Percentiles rank a stretch among this genome's conserved stretches.
Conservation (phyloP, 441 rosid genomes). For the Populus hybrid region DNA sequence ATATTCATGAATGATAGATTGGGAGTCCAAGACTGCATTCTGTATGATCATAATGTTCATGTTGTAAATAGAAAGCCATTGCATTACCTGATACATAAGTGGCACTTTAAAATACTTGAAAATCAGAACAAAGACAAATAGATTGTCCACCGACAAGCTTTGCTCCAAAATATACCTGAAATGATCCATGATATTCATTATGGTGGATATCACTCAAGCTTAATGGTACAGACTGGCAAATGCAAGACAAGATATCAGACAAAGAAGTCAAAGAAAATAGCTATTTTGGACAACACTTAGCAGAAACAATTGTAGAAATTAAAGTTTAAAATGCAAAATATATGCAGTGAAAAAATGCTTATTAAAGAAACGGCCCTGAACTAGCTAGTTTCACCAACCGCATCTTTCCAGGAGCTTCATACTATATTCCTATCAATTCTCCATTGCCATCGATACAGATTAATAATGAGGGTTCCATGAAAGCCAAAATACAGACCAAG, state of each 20-base stretch:
- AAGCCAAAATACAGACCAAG: too few species aligned
- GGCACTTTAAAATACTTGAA: conserved; percentile 97
- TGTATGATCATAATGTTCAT: conserved; percentile 5
- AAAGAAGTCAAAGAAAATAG: conserved; percentile 1
- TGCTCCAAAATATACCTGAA: conserved; percentile 93
- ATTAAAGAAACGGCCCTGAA: too few species aligned
- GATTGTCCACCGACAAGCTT: conserved; percentile 94
- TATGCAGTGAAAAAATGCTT: too few species aligned
- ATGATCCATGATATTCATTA: conserved; percentile 11
- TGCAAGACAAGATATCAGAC: neutral
- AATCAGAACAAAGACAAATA: conserved; percentile 84
- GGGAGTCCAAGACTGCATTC: neutral
- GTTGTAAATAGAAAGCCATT: conserved; percentile 12
- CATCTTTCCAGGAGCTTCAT: too few species aligned
- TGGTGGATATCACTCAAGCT: neutral
- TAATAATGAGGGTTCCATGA: too few species aligned
- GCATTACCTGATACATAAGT: conserved; percentile 66
- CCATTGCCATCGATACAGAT: too few species aligned
- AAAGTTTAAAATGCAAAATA: neutral
- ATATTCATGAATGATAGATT: neutral
- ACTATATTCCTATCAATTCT: too few species aligned
- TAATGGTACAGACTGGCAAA: neutral
- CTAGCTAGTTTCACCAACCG: too few species aligned
- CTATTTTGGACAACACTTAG: neutral
- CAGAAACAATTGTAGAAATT: neutral